phyloP scores from a whole-genome alignment of 78 protist genomes.

The slime mould (Dictyostelium discoideum) region dicty_2.7 NC_007090.3:4924001-4924500 shows the following conservation, averaged over 20 bases:
- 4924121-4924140: too few relatives aligned
- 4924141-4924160: background rate
- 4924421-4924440: background rate
- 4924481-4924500: conserved; percentile 9
- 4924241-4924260: too few relatives aligned
- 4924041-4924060: background rate
- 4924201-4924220: too few relatives aligned
- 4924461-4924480: background rate
- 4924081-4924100: background rate
- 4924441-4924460: background rate
- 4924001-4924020: too few relatives aligned
- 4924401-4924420: background rate
- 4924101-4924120: background rate
- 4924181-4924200: too few relatives aligned
- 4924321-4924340: background rate
- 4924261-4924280: too few relatives aligned
- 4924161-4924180: too few relatives aligned
- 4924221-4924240: too few relatives aligned
- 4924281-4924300: too few relatives aligned
- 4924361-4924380: background rate
- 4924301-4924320: background rate
- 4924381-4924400: background rate
- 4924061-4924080: background rate
- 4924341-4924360: background rate
- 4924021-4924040: too few relatives aligned